Conservation (phyloP, 495 filamentous ascomycete species). For the Penicillium cinerascens region DNA sequence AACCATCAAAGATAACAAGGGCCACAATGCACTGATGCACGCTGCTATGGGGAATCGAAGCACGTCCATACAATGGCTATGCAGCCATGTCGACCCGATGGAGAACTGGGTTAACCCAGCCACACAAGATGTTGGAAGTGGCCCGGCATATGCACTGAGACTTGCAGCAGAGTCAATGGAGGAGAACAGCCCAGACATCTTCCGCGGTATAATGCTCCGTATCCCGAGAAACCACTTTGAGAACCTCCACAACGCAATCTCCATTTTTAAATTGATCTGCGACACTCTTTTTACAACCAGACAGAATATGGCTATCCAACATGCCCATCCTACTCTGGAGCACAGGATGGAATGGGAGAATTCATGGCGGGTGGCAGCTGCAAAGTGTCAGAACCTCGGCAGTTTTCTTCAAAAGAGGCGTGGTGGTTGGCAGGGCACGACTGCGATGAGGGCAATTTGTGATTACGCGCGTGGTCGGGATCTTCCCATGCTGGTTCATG, state of each 20-base stretch:
- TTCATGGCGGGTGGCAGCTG: not conserved
- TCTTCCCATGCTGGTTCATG: not conserved
- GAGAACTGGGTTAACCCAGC: not conserved
- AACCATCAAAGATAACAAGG: not conserved
- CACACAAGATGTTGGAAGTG: not conserved
- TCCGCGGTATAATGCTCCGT: not conserved
- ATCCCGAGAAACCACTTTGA: not conserved
- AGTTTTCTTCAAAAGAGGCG: not conserved
- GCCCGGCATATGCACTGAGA: not conserved
- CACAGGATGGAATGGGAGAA: not conserved
- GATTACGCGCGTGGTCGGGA: not conserved
- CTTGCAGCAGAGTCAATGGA: not conserved
- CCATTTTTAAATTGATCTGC: not conserved
- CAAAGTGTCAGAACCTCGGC: not conserved
- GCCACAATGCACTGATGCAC: not conserved
- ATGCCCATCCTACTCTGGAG: not conserved
- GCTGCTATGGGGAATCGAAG: not conserved
- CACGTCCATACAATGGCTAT: not conserved
- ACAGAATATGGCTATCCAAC: not conserved
- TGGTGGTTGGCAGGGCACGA: not conserved
- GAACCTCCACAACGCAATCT: not conserved
- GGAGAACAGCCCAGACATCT: not conserved
- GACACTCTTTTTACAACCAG: not conserved
- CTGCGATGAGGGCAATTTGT: not conserved
- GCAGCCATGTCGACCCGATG: not conserved